Conservation (phyloP, 2,329 filamentous ascomycete species). For the Teratosphaeria gauchensis region DNA sequence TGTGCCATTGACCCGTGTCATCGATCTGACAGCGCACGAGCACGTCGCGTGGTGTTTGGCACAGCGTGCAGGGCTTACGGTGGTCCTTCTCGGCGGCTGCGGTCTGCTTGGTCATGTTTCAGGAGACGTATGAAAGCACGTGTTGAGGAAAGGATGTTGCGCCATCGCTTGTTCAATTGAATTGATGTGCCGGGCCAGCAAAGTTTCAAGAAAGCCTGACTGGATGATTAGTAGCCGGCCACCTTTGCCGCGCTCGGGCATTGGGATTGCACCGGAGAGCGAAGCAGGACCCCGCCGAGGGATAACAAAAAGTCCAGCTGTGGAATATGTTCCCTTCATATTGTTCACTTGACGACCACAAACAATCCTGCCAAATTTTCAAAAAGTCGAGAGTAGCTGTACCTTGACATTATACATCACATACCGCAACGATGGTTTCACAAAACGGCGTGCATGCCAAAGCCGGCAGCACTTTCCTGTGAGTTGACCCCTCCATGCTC, state of each 20-base stretch:
- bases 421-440: background rate
- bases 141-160: background rate
- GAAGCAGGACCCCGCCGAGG: background rate
- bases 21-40: conserved; percentile 38
- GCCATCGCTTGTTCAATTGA: background rate
- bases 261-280: background rate
- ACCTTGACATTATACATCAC: background rate
- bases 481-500: background rate
- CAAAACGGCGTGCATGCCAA: background rate
- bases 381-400: background rate
- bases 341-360: background rate
- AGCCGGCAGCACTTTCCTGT: conserved; percentile 1
- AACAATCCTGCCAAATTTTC: background rate
- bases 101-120: conserved; percentile 1
- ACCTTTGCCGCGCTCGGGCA: background rate
- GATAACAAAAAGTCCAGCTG: background rate
- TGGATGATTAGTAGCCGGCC: background rate
- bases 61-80: conserved; percentile 34
- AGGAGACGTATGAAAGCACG: background rate
- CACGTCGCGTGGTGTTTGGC: conserved; percentile 27
- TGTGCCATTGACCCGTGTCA: conserved; percentile 31
- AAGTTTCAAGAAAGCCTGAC: background rate
- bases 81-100: conserved; percentile 6
- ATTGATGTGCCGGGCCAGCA: background rate
- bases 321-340: background rate